Percentiles rank a stretch among this genome's conserved stretches.
Conservation (phyloP, 2,329 filamentous ascomycete species). For the Neobulgaria alba region DNA sequence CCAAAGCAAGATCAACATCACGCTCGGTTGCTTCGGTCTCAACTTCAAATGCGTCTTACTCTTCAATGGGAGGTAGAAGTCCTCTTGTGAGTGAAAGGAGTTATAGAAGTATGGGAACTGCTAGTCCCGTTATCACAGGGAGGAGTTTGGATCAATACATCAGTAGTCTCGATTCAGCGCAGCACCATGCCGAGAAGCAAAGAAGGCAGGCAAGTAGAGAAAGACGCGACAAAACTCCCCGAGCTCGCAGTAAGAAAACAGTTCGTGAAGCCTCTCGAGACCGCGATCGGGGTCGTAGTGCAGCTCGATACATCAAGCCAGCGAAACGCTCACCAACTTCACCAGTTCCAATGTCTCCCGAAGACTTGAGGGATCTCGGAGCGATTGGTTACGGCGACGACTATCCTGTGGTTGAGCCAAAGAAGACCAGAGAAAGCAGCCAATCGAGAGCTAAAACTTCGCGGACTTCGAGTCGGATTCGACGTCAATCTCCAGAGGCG, state of each 20-base stretch:
- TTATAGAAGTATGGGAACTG: slow-evolving; percentile 32
- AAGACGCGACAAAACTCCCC: slow-evolving; percentile 32
- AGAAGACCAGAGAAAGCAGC: slow-evolving; percentile 16
- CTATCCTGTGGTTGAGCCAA: slow-evolving; percentile 20
- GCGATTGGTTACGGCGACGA: slow-evolving; percentile 27
- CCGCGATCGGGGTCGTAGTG: slow-evolving; percentile 49
- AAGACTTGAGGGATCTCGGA: slow-evolving; percentile 63
- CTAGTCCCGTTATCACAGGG: slow-evolving; percentile 50
- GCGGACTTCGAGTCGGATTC: slow-evolving; percentile 28
- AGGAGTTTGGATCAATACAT: slow-evolving; percentile 77
- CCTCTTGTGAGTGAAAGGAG: slow-evolving; percentile 35
- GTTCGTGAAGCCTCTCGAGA: slow-evolving; percentile 59
- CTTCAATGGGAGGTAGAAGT: slow-evolving; percentile 40
- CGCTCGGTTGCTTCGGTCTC: slow-evolving; percentile 36
- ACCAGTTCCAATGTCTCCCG: slow-evolving; percentile 87
- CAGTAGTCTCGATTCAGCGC: slow-evolving; percentile 72
- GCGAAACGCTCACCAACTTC: slow-evolving; percentile 85
- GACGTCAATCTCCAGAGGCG: slow-evolving; percentile 22
- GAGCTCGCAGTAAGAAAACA: slow-evolving; percentile 39
- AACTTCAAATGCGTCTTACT: slow-evolving; percentile 47
- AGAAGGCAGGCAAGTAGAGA: slow-evolving; percentile 44
- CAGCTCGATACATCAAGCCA: slow-evolving; percentile 60
- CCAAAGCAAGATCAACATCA: slow-evolving; percentile 45
- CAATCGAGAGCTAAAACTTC: slow-evolving; percentile 28
- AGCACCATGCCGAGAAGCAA: slow-evolving; percentile 48